Base-by-base conservation (phyloP, 1,139 yeast species). In the Candida tropicalis region DNA sequence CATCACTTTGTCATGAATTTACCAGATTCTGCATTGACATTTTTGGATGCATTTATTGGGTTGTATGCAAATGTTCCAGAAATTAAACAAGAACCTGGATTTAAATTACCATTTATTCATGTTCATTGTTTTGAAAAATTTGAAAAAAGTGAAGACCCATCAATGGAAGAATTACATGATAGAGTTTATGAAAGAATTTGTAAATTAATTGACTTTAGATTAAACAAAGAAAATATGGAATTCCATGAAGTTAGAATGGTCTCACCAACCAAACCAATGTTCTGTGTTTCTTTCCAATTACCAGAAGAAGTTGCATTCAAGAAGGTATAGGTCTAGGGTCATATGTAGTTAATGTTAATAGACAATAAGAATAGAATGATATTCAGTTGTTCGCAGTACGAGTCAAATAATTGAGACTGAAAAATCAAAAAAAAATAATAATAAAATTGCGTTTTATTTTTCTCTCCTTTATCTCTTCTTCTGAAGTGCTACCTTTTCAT, bases 181-280 rank as follows among this genome's bases (percentile, higher is more conserved):
- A 74, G 95, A 52, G 78, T 91, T 11, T 83, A 84, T 50, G 57
- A 61, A 9, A 79, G 84, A 45, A 77, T 93, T 17, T 65, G 76
- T n/a, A 60, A 70, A 1, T 66, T 81, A 22, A 66, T 93, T 51
- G 70, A 75, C 2, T 73, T 54, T 55, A 70, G 77, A 1, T 65
- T 82, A 13, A 68, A 81, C 2, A 62, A 75, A 17, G 72, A 70
- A 5, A 58, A 66, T 0, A 68, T 87, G 35, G 58, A 66, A 1
- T 86, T 90, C 63, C 98, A 91, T 59, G 69, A 85, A 52, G 99
- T 95, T 11, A 79, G 99, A 57, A 84, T 83, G 60, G 99, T 95
- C 11, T 93, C 99, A 0, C 99, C 99, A 2, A 89, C 97, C 2
- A 95, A 93, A 61, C 93, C 93, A 26, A 93, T 93, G 99, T 91